Evolutionary conservation across 352 stramenopile genomes (phyloP).

Genomic region (Pythium dissimile): DNA sequence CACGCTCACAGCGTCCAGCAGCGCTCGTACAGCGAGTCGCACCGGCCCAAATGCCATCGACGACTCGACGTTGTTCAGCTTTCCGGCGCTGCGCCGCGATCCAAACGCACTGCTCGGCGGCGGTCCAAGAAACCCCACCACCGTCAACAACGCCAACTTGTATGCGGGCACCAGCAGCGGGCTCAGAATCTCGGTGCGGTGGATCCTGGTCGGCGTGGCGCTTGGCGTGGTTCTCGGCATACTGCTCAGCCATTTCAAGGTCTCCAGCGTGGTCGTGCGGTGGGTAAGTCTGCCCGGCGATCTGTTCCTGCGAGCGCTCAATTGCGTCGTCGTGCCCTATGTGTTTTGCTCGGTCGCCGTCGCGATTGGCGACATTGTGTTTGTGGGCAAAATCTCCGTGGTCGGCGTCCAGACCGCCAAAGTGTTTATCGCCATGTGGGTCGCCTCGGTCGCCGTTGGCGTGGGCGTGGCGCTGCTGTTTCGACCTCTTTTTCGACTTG

Average conservation of each 20-base stretch:
- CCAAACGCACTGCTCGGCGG: neutral
- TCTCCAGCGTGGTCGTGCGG: slow-evolving; percentile 35
- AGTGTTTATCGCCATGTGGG: slow-evolving; percentile 50
- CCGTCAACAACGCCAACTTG: neutral
- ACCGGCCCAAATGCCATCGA: neutral
- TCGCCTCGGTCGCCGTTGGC: slow-evolving; percentile 40
- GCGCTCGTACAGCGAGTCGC: neutral
- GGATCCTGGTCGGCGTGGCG: slow-evolving; percentile 46
- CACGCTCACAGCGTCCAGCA: neutral
- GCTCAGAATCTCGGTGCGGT: slow-evolving; percentile 40
- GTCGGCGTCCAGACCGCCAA: slow-evolving; percentile 59
- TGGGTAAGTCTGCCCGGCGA: slow-evolving; percentile 67
- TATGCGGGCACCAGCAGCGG: slow-evolving; percentile 27
- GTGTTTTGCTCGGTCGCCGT: slow-evolving; percentile 78
- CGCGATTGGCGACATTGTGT: slow-evolving; percentile 69
- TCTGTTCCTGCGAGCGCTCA: slow-evolving; percentile 67
- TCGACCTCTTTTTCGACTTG: slow-evolving; percentile 42
- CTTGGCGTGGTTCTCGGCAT: slow-evolving; percentile 50
- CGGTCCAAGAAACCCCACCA: neutral
- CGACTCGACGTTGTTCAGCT: neutral
- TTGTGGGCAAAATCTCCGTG: slow-evolving; percentile 62
- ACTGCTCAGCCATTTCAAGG: slow-evolving; percentile 32
- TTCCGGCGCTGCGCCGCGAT: neutral
- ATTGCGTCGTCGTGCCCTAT: slow-evolving; percentile 66
- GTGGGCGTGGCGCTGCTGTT: slow-evolving; percentile 54